Evolutionary conservation across 2,329 filamentous ascomycete species (phyloP), one percentile per base, ranked within the genome.

Genomic region (Mycogone perniciosa): DNA sequence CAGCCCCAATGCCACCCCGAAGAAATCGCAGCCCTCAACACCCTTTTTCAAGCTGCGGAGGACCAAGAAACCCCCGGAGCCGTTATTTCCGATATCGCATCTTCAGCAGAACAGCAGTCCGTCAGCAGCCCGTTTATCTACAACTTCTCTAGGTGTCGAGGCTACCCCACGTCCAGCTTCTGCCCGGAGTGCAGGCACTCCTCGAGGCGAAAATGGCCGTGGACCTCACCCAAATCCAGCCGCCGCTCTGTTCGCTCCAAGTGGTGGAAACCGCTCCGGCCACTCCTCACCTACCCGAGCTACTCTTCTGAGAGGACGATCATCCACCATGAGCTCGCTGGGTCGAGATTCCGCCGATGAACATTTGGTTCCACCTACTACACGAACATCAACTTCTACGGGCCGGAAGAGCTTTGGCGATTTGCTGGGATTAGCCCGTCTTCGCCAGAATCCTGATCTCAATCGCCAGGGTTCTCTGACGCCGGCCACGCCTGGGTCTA

Each of bases 331-430:
- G 72, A 91, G 88, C 61, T 97, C 92, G 1, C 69, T 92, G 40
- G 82, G 85, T 13, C 83, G 86, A 56, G 78, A 81, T 48, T 88
- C 85, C 1, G 82, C 84, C 48, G 88, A 89, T 54, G 81, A 86
- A 33, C 81, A 84, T 48, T 77, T 86, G 5, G 75, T 81, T 6
- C 82, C 85, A 3, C 83, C 84, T 4, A 80, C 80, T 27, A 69
- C 82, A n/a, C 79, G 90, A 46, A 91, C 83, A 5, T 96, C 91
- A 1, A 89, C 86, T 1, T 96, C 89, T 0, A 92, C 86, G n/a
- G 90, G 91, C 5, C 81, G 93, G 49, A 93, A 91, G 68, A 97
- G 92, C 68, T 89, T 99, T 60, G 89, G 91, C 48, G 93, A 96
- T 58, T 74, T 97, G 20, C 84, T 99, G 60, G 85, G 82, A 10